These are phyloP conservation scores for Fusarium tanahbumbuense DNA, from an alignment of 2,329 filamentous ascomycete species.

Conservation along the genomic window DNA sequence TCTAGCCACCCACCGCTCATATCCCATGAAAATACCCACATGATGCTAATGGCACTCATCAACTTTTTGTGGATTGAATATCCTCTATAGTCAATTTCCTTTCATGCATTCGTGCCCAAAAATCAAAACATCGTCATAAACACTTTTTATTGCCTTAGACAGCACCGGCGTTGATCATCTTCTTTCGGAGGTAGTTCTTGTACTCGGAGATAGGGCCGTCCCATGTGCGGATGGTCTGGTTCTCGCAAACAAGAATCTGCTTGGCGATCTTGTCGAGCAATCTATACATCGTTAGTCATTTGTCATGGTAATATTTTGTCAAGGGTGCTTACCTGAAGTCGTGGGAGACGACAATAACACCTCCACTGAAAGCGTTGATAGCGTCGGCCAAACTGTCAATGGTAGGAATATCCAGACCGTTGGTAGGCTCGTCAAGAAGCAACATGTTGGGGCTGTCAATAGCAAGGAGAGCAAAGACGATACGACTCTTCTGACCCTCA, in stretches of 20 bases:
- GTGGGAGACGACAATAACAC: constrained; percentile 98
- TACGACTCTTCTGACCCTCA: constrained; percentile 97
- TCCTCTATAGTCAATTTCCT: constrained; percentile 49
- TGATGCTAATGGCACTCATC: constrained; percentile 43
- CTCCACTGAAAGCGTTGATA: constrained; percentile 95
- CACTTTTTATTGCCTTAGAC: constrained; percentile 67
- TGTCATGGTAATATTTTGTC: not conserved
- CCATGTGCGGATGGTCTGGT: constrained; percentile 93
- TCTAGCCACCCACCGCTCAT: constrained; percentile 44
- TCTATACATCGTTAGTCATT: constrained; percentile 60
- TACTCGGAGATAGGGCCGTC: constrained; percentile 90
- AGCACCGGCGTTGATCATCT: constrained; percentile 91
- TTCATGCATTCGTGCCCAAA: constrained; percentile 38
- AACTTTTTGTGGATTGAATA: constrained; percentile 47
- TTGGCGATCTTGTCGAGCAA: constrained; percentile 99
- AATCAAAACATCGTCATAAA: constrained; percentile 32
- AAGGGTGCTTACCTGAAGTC: constrained; percentile 84
- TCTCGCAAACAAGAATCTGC: constrained; percentile 99
- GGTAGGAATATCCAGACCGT: constrained; percentile 98
- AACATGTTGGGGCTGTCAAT: constrained; percentile 99
- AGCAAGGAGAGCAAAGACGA: constrained; percentile 95
- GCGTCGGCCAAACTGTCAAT: constrained; percentile 98
- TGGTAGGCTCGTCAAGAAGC: constrained; percentile 97
- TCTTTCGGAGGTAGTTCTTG: constrained; percentile 99
- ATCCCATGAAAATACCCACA: constrained; percentile 48